Conservation (phyloP, 192 early-diverging fungal genomes). For the Pilaira anomala region DNA sequence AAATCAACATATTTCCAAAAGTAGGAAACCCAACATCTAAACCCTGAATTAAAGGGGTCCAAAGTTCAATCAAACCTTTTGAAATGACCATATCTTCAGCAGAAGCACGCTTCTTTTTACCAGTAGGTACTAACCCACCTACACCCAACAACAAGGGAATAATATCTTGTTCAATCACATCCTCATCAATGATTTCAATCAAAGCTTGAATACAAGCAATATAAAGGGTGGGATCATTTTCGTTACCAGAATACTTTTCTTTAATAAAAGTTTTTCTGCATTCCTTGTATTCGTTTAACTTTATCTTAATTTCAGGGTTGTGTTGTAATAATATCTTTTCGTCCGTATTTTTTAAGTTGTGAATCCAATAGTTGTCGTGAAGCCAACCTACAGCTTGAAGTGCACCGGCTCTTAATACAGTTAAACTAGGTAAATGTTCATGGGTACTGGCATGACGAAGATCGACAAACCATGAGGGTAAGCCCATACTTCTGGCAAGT, state of each 20-base stretch:
- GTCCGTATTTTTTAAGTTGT: conserved; percentile 28
- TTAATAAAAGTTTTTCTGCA: conserved; percentile 27
- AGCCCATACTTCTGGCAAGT: conserved; percentile 48
- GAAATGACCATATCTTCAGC: conserved; percentile 40
- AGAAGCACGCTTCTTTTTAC: conserved; percentile 45
- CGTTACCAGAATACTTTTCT: neutral
- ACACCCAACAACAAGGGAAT: conserved; percentile 51
- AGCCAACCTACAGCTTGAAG: conserved; percentile 18
- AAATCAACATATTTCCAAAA: conserved; percentile 32
- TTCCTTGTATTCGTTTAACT: conserved; percentile 30
- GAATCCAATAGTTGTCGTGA: conserved; percentile 41
- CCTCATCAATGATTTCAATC: neutral
- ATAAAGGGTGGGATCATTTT: neutral
- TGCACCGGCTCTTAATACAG: conserved; percentile 49
- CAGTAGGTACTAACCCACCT: conserved; percentile 55
- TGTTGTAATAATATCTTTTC: conserved; percentile 16
- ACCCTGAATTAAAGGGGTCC: conserved; percentile 39
- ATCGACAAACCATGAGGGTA: conserved; percentile 69
- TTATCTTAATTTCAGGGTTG: neutral
- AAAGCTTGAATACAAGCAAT: neutral
- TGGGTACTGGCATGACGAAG: conserved; percentile 65
- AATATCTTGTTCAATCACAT: conserved; percentile 36
- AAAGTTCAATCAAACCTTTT: conserved; percentile 35
- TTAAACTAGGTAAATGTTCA: conserved; percentile 56
- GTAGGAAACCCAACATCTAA: conserved; percentile 36